A percentile compares a stretch with the other conserved stretches of the same genome.
Conservation (phyloP, 1,139 yeast genomes). For the Torulaspora globosa region DNA sequence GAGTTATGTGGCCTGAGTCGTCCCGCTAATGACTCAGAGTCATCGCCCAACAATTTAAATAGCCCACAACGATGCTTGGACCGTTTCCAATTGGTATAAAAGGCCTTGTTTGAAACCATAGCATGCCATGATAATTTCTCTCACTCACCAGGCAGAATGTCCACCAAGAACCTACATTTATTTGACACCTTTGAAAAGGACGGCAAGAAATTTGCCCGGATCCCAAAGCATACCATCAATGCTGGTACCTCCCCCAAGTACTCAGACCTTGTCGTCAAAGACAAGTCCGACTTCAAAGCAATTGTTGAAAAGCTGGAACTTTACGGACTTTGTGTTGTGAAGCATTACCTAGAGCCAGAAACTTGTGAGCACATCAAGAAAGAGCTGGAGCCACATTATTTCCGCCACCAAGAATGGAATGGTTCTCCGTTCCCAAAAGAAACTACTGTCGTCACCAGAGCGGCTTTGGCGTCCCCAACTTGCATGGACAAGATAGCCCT, state of each 20-base stretch:
- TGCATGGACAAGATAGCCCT: conserved; percentile 11
- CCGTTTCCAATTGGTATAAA: background rate
- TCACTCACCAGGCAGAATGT: conserved; percentile 1
- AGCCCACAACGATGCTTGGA: background rate
- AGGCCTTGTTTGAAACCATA: background rate
- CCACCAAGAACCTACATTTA: conserved; percentile 11
- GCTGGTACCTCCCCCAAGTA: background rate
- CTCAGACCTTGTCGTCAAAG: conserved; percentile 4
- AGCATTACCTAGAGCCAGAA: conserved; percentile 5
- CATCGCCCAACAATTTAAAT: background rate
- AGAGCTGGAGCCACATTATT: conserved; percentile 14
- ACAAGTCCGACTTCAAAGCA: conserved; percentile 2
- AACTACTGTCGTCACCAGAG: conserved; percentile 16
- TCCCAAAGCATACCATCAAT: conserved; percentile 7
- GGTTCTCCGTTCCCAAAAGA: conserved; percentile 18
- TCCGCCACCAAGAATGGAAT: conserved; percentile 15
- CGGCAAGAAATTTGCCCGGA: conserved; percentile 11
- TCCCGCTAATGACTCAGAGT: background rate
- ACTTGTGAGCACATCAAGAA: conserved; percentile 8
- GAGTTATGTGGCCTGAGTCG: no score
- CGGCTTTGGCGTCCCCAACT: conserved; percentile 12
- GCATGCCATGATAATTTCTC: background rate
- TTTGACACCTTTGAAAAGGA: conserved; percentile 12
- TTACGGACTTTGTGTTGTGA: conserved; percentile 15
- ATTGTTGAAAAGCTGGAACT: conserved; percentile 11